Conservation (phyloP, 2,329 filamentous ascomycete genomes). For the Fusarium duplospermum region DNA sequence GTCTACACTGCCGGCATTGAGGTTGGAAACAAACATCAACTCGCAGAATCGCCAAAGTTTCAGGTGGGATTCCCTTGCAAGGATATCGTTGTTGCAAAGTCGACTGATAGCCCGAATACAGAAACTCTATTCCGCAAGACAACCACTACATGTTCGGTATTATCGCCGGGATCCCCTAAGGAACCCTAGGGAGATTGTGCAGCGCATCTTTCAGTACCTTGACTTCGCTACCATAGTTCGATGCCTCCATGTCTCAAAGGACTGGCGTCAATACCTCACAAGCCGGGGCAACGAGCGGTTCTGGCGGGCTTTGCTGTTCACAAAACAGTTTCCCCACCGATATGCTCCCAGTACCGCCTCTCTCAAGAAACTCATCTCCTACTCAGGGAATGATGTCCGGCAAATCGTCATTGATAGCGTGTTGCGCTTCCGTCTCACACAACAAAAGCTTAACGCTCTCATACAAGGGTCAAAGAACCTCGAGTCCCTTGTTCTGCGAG, state of each 20-base stretch:
- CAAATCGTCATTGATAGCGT: slow-evolving; percentile 44
- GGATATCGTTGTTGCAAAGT: no score
- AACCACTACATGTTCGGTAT: slow-evolving; percentile 50
- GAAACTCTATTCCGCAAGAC: slow-evolving; percentile 51
- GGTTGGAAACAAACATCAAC: slow-evolving; percentile 43
- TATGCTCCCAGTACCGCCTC: slow-evolving; percentile 39
- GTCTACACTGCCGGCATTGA: slow-evolving; percentile 55
- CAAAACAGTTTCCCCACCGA: slow-evolving; percentile 29
- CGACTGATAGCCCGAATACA: slow-evolving; percentile 27
- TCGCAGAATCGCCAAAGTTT: slow-evolving; percentile 47
- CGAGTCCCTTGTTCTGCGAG: slow-evolving; percentile 39
- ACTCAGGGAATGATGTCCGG: slow-evolving; percentile 48
- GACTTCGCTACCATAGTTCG: slow-evolving; percentile 49
- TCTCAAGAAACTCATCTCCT: slow-evolving; percentile 46
- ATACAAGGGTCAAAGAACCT: slow-evolving; percentile 43
- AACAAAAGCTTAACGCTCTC: slow-evolving; percentile 45
- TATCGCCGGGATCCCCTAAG: slow-evolving; percentile 50
- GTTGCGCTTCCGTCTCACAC: slow-evolving; percentile 44
- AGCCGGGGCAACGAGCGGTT: slow-evolving; percentile 44
- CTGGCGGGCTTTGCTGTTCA: slow-evolving; percentile 49
- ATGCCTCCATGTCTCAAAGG: slow-evolving; percentile 49
- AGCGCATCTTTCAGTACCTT: slow-evolving; percentile 50
- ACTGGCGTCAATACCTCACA: slow-evolving; percentile 47
- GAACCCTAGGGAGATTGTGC: slow-evolving; percentile 52
- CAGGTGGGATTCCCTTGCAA: slow-evolving; percentile 40